A percentile compares a stretch with the other conserved stretches of the same genome.
Conservation (phyloP, 495 filamentous ascomycete genomes). For the Bombardia bombarda region DNA sequence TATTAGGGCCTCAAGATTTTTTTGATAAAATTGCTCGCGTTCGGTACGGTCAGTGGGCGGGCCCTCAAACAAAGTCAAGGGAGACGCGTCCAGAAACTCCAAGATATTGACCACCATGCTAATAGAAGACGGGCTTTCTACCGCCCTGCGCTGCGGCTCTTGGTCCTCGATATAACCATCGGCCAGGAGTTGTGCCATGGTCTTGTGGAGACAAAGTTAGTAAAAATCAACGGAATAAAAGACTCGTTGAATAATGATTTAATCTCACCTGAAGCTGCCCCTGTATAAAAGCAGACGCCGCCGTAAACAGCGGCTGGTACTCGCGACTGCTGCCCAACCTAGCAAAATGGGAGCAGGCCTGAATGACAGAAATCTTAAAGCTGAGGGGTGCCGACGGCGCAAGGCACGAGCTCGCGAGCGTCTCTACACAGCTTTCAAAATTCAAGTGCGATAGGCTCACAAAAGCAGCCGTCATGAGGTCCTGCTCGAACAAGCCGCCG, state of each 20-base stretch:
- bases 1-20: conserved; percentile 42
- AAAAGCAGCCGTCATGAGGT: conserved; percentile 57
- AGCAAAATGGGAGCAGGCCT: conserved; percentile 48
- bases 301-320: conserved; percentile 45
- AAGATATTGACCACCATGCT: conserved; percentile 44
- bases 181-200: conserved; percentile 30
- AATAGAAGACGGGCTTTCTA: conserved; percentile 28
- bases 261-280: conserved; percentile 41
- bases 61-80: conserved; percentile 42
- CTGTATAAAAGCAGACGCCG: conserved; percentile 47
- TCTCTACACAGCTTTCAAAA: conserved; percentile 47
- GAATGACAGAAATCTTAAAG: conserved; percentile 54
- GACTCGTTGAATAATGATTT: neutral
- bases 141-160: conserved; percentile 29
- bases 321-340: conserved; percentile 38
- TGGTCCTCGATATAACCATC: conserved; percentile 35
- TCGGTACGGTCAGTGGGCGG: conserved; percentile 24
- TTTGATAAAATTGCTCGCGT: conserved; percentile 38
- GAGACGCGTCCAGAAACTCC: conserved; percentile 43
- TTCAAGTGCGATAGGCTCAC: conserved; percentile 52
- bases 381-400: conserved; percentile 44
- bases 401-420: conserved; percentile 45
- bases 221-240: neutral
- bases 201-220: conserved; percentile 20
- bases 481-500: conserved; percentile 41